These are phyloP conservation scores for Marasmius tenuissimus DNA, from an alignment of 1,284 basidiomycete species.

Conservation along the genomic window DNA sequence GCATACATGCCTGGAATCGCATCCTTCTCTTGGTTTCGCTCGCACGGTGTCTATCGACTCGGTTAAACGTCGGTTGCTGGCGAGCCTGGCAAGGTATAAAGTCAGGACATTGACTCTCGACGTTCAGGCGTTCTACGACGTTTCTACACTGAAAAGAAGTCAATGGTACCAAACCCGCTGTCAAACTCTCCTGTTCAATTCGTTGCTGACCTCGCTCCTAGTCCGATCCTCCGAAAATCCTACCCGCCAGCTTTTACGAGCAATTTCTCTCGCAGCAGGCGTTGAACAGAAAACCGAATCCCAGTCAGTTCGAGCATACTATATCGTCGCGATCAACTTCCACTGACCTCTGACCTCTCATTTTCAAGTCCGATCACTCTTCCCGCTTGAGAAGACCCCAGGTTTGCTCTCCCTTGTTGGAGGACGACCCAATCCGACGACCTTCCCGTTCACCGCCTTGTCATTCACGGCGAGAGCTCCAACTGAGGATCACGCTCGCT, in stretches of 20 bases:
- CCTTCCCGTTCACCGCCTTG: conserved; percentile 67
- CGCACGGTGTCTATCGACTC: too few species aligned
- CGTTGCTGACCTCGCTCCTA: background rate
- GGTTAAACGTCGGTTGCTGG: too few species aligned
- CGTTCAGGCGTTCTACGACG: too few species aligned
- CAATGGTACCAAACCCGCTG: too few species aligned
- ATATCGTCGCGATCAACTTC: background rate
- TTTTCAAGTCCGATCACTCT: conserved; percentile 34
- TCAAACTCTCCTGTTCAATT: background rate
- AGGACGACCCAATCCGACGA: conserved; percentile 63
- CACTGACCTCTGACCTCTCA: background rate
- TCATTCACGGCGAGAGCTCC: conserved; percentile 31
- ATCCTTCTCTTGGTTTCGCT: too few species aligned
- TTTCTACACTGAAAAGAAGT: too few species aligned
- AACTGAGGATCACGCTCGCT: conserved; percentile 22
- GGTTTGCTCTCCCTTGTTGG: conserved; percentile 68
- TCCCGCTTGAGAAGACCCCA: conserved; percentile 57
- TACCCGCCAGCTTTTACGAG: conserved; percentile 52
- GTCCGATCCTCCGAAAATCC: conserved; percentile 19
- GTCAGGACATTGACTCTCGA: too few species aligned
- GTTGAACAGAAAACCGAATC: conserved; percentile 56
- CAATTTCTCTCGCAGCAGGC: conserved; percentile 59
- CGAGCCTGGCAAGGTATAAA: too few species aligned
- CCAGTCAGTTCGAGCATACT: conserved; percentile 45
- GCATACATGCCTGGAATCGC: too few species aligned